Evolutionary conservation across 1,284 basidiomycete species (phyloP).

Genomic region (Ceratobasidium sp.): DNA sequence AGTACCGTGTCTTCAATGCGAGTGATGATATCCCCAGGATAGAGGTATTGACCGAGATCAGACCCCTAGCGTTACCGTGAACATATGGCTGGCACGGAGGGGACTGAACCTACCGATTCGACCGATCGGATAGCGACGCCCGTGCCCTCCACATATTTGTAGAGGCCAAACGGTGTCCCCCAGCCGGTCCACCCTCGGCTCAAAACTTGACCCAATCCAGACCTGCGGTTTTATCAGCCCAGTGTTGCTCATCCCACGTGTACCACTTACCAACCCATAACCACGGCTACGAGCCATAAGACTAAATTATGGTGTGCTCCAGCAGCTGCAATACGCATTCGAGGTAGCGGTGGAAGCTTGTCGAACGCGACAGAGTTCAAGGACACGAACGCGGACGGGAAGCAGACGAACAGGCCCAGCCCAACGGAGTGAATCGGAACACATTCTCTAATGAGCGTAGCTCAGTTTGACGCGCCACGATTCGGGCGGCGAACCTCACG

Average conservation of each 20-base stretch:
- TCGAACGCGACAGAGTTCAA: slow-evolving; percentile 61
- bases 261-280: slow-evolving; percentile 50
- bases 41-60: slow-evolving; percentile 15
- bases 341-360: slow-evolving; percentile 57
- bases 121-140: slow-evolving; percentile 40
- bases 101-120: slow-evolving; percentile 24
- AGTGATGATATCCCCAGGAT: slow-evolving; percentile 34
- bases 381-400: slow-evolving; percentile 77
- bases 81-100: neutral
- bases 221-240: slow-evolving; percentile 19
- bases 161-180: slow-evolving; percentile 37
- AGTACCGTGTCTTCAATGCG: slow-evolving; percentile 34
- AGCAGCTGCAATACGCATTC: slow-evolving; percentile 67
- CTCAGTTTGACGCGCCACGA: neutral
- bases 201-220: slow-evolving; percentile 15
- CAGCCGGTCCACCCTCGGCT: slow-evolving; percentile 37
- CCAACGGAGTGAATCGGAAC: slow-evolving; percentile 70
- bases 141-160: slow-evolving; percentile 27
- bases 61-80: slow-evolving; percentile 11
- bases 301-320: slow-evolving; percentile 77
- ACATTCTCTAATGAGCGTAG: slow-evolving; percentile 57
- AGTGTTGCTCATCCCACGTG: too few relatives aligned
- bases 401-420: slow-evolving; percentile 63
- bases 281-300: slow-evolving; percentile 59
- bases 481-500: slow-evolving; percentile 60